These are phyloP conservation scores for Pochonia chlamydosporia DNA, from an alignment of 2,329 filamentous ascomycete genomes.

Conservation along the genomic window DNA sequence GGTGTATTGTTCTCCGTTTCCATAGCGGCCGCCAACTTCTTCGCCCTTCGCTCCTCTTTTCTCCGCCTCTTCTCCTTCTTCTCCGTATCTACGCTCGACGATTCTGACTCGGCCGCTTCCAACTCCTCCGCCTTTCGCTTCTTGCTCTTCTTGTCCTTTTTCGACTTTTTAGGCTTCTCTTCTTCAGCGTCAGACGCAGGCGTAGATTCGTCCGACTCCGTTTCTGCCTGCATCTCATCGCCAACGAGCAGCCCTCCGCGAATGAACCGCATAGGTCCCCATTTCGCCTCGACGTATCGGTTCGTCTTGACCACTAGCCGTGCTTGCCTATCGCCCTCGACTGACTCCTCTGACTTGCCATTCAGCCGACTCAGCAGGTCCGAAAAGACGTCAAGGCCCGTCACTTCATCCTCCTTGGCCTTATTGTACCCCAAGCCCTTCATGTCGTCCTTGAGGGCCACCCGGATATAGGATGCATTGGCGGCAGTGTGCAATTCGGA, in stretches of 20 bases:
- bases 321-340: constrained; percentile 64
- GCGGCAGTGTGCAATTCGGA: constrained; percentile 71
- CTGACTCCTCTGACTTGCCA: constrained; percentile 70
- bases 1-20: constrained; percentile 13
- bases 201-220: constrained; percentile 11
- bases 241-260: constrained; percentile 68
- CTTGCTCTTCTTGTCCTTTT: constrained; percentile 41
- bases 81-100: constrained; percentile 12
- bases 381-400: constrained; percentile 81
- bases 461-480: constrained; percentile 79
- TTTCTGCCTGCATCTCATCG: constrained; percentile 43
- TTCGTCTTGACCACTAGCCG: constrained; percentile 66
- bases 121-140: constrained; percentile 42
- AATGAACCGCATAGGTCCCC: constrained; percentile 80
- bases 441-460: constrained; percentile 83
- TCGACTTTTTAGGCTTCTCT: constrained; percentile 21
- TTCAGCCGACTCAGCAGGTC: constrained; percentile 84
- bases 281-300: constrained; percentile 68
- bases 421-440: constrained; percentile 80
- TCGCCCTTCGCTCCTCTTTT: constrained; percentile 30
- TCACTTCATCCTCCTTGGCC: constrained; percentile 69
- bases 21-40: constrained; percentile 14
- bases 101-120: constrained; percentile 15
- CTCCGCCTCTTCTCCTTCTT: constrained; percentile 31
- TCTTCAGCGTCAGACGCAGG: constrained; percentile 14